Conservation (phyloP, 108 stramenopile species). For the Asterionellopsis glacialis region DNA sequence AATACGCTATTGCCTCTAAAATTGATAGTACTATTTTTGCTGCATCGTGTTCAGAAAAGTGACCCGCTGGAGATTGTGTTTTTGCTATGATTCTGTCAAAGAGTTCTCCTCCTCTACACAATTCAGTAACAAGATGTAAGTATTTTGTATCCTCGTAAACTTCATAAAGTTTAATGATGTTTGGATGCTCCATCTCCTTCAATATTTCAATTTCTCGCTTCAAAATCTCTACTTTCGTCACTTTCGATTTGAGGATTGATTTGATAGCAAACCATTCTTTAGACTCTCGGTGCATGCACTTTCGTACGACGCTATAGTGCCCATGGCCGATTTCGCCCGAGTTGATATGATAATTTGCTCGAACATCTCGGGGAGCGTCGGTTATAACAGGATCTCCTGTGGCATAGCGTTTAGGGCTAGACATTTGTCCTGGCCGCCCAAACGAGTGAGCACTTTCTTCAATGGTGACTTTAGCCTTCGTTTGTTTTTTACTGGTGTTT, state of each 20-base stretch:
- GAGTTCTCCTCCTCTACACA: constrained; percentile 60
- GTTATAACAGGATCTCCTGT: no score
- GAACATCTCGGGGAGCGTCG: no score
- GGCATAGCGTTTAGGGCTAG: no score
- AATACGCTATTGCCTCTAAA: constrained; percentile 90
- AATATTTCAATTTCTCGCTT: constrained; percentile 84
- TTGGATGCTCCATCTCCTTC: constrained; percentile 84
- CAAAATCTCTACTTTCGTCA: constrained; percentile 82
- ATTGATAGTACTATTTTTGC: constrained; percentile 81
- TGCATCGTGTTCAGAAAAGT: constrained; percentile 93
- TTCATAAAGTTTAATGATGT: constrained; percentile 86
- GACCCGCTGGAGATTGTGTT: constrained; percentile 84
- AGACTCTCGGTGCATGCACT: constrained; percentile 84
- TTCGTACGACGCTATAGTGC: constrained; percentile 88
- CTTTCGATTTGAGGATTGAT: constrained; percentile 84
- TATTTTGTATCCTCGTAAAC: constrained; percentile 78
- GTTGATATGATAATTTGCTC: constrained; percentile 66
- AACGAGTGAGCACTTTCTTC: no score
- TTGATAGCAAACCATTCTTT: constrained; percentile 88
- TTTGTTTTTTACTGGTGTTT: no score
- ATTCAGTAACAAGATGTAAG: constrained; percentile 26
- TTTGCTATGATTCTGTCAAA: constrained; percentile 91
- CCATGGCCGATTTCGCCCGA: constrained; percentile 87
- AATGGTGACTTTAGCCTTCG: no score
- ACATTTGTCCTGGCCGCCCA: no score